A percentile compares a stretch with the other conserved stretches of the same genome.
Conservation (phyloP, 768 basidiomycete species). For the Suillus placidus region DNA sequence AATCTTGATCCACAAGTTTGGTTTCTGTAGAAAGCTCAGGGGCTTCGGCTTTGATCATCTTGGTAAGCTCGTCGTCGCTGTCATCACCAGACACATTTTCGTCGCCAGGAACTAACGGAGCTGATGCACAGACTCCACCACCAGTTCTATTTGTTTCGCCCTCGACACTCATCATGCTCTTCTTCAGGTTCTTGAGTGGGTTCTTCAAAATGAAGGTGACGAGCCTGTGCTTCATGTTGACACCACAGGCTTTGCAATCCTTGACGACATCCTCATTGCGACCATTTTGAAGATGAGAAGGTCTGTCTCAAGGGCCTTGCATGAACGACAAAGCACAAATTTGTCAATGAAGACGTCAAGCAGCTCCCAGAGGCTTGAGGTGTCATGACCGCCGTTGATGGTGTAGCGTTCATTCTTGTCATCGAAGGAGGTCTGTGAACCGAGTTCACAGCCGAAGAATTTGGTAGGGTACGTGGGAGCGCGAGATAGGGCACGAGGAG, state of each 20-base stretch:
- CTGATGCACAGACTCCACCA: conserved; percentile 43
- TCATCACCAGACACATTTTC: conserved; percentile 47
- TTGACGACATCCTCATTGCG: conserved; percentile 83
- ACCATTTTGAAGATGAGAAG: conserved; percentile 86
- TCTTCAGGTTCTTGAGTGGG: no score
- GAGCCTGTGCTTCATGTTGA: conserved; percentile 77
- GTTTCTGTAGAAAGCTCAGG: no score
- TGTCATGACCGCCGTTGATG: conserved; percentile 95
- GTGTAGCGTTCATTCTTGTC: conserved; percentile 98
- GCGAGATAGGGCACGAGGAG: conserved; percentile 83
- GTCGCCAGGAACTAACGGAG: conserved; percentile 42
- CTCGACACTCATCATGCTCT: conserved; percentile 43
- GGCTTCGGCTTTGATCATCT: conserved; percentile 24
- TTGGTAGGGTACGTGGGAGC: conserved; percentile 97
- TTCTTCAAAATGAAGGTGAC: conserved; percentile 97
- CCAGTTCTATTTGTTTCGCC: conserved; percentile 50
- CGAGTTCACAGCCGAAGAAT: conserved; percentile 98
- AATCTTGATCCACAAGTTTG: no score
- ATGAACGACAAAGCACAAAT: conserved; percentile 94
- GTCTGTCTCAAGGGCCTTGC: conserved; percentile 99
- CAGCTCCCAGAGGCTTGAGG: conserved; percentile 88
- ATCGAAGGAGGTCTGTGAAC: conserved; percentile 95
- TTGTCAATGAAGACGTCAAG: conserved; percentile 98
- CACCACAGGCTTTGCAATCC: conserved; percentile 97
- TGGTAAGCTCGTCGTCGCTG: conserved; percentile 86